phyloP scores from a whole-genome alignment of 2,329 filamentous ascomycete genomes.

The Phoma herbarum region DNA sequence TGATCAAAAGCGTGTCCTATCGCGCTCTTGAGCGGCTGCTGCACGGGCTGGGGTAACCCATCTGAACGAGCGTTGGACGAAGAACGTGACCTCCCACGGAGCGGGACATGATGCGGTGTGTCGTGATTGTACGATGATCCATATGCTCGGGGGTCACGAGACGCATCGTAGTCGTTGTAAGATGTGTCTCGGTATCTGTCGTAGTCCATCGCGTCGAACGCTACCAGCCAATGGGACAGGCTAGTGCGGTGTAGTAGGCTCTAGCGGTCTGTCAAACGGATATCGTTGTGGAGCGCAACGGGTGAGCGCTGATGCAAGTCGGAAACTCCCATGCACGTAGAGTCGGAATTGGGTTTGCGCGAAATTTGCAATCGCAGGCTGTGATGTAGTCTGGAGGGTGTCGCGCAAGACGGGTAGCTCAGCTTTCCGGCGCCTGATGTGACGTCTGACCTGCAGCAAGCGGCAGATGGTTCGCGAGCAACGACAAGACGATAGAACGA shows the following conservation, averaged over 20 bases:
- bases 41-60: slow-evolving; percentile 49
- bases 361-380: slow-evolving; percentile 1
- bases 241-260: slow-evolving; percentile 12
- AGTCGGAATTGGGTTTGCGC: neutral
- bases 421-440: slow-evolving; percentile 31
- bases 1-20: slow-evolving; percentile 65
- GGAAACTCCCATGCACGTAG: slow-evolving; percentile 13
- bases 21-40: slow-evolving; percentile 64
- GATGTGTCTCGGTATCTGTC: slow-evolving; percentile 50
- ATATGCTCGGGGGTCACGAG: slow-evolving; percentile 25
- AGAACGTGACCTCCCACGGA: slow-evolving; percentile 38
- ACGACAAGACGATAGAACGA: slow-evolving; percentile 16
- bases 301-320: slow-evolving; percentile 5
- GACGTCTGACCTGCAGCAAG: slow-evolving; percentile 23
- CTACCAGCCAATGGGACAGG: slow-evolving; percentile 7
- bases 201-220: slow-evolving; percentile 37
- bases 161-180: slow-evolving; percentile 16
- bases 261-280: slow-evolving; percentile 13
- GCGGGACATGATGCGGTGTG: slow-evolving; percentile 35
- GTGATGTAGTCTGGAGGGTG: slow-evolving; percentile 14
- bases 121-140: slow-evolving; percentile 37
- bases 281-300: slow-evolving; percentile 7
- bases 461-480: slow-evolving; percentile 20
- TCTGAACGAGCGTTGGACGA: slow-evolving; percentile 47
- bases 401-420: slow-evolving; percentile 23